Evolutionary conservation across 2,329 filamentous ascomycete genomes (phyloP), one percentile per base, ranked within the genome.

Genomic region (Aspergillus sp.): DNA sequence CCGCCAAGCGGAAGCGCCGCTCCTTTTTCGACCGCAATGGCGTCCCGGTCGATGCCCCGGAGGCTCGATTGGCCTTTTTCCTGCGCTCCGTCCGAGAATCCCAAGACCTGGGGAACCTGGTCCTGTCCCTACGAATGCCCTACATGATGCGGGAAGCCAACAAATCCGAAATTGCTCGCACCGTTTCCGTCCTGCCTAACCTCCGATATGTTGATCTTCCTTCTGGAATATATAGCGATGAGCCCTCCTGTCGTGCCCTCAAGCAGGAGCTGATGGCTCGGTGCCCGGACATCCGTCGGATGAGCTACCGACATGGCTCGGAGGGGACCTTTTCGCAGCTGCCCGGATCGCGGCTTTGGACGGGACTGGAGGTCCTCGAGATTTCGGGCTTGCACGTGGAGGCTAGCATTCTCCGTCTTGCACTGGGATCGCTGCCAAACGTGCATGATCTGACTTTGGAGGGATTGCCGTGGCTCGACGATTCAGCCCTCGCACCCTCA

Each of bases 101-200:
- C 40, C 74, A 77, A 14, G 75, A 64, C 29, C 58, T 93, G 28
- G 86, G 80, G 20, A 67, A 72, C 34, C 67, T 76, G 26, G 84
- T 94, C 4, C 66, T 80, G 51, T 86, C 80, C 48, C 69, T 96
- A 50, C 93, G 94, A 66, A 78, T 86, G 37, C 86, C 89, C 5
- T 95, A 94, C 60, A 95, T 95, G 89, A 80, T 89, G 33, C 78
- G 89, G 36, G 86, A 95, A 64, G 83, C 83, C 1, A 82, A 75
- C 55, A 86, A 91, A 55, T 74, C 82, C 33, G 83, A 89, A 42
- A 73, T 95, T 30, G 88, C 89, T 7, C 78, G 86, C 31, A 85
- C 83, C 15, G 81, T 95, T 29, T 85, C 86, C 24, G 82, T 88
- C 15, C 71, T 89, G 26, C 84, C 86, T 17, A 86, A 89, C 51